phyloP scores from a whole-genome alignment of 129 eudicot species.

The Centrapalus pauciflorus region DNA sequence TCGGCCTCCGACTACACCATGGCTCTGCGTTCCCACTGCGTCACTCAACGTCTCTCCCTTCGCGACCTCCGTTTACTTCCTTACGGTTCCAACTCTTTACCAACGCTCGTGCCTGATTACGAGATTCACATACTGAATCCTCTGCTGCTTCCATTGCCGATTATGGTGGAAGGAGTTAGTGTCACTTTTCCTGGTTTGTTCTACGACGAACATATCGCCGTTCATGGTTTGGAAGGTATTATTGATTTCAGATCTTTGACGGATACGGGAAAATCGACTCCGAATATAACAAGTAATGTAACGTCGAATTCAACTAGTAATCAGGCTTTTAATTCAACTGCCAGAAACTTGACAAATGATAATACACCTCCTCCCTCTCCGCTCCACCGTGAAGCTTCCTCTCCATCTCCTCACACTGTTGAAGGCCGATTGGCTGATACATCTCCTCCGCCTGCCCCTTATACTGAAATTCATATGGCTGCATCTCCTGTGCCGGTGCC shows the following conservation, averaged over 20 bases:
- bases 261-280: neutral
- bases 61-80: slow-evolving; percentile 38
- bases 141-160: slow-evolving; percentile 4
- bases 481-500: slow-evolving; percentile 13
- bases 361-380: neutral
- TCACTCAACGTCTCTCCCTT: slow-evolving; percentile 36
- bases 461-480: neutral
- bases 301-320: slow-evolving; percentile 1
- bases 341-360: neutral
- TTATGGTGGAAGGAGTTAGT: slow-evolving; percentile 33
- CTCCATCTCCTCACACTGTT: slow-evolving; percentile 9
- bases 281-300: neutral
- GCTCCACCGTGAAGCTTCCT: neutral
- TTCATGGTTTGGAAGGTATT: slow-evolving; percentile 48
- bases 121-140: slow-evolving; percentile 16
- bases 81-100: slow-evolving; percentile 25
- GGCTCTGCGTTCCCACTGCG: slow-evolving; percentile 43
- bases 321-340: neutral
- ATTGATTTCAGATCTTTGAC: slow-evolving; percentile 20
- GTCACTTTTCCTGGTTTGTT: slow-evolving; percentile 38
- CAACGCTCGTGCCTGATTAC: slow-evolving; percentile 29
- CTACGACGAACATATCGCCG: slow-evolving; percentile 33
- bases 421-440: neutral
- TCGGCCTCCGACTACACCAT: slow-evolving; percentile 40
- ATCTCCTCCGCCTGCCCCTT: neutral